phyloP scores from a whole-genome alignment of 2,329 filamentous ascomycete species.

The Aspergillus phoenicis region DNA sequence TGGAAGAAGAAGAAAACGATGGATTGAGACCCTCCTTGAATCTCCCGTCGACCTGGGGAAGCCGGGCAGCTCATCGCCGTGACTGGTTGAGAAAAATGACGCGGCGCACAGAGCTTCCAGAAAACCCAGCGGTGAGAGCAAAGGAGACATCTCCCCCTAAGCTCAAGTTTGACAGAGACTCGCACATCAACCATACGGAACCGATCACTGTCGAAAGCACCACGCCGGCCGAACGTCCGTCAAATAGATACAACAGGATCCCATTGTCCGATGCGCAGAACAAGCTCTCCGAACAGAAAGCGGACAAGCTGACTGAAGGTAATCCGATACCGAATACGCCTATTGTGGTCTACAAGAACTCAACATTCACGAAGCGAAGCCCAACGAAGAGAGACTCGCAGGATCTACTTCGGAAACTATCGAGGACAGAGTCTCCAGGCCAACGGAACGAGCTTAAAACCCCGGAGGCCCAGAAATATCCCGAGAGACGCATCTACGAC shows the following conservation, averaged over 20 bases:
- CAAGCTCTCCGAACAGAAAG: slow-evolving; percentile 18
- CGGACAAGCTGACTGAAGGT: slow-evolving; percentile 24
- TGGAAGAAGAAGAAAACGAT: slow-evolving; percentile 25
- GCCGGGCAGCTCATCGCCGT: slow-evolving; percentile 32
- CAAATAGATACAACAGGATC: slow-evolving; percentile 17
- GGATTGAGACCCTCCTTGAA: slow-evolving; percentile 37
- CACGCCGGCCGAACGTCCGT: slow-evolving; percentile 25
- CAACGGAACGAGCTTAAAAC: slow-evolving; percentile 33
- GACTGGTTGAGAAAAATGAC: slow-evolving; percentile 41
- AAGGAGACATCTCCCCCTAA: slow-evolving; percentile 23
- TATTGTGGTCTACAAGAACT: slow-evolving; percentile 39
- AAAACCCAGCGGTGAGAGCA: slow-evolving; percentile 22
- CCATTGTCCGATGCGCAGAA: slow-evolving; percentile 20
- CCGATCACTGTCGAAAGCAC: slow-evolving; percentile 27
- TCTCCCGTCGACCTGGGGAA: slow-evolving; percentile 42
- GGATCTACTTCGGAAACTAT: slow-evolving; percentile 47
- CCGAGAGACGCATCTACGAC: slow-evolving; percentile 38
- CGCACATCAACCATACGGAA: slow-evolving; percentile 31
- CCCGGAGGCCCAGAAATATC: slow-evolving; percentile 36
- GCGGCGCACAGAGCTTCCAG: slow-evolving; percentile 23
- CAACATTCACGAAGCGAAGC: slow-evolving; percentile 33
- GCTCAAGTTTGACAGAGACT: slow-evolving; percentile 31
- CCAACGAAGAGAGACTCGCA: slow-evolving; percentile 40
- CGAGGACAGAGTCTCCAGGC: slow-evolving; percentile 41
- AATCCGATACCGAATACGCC: slow-evolving; percentile 43